Conservation (phyloP, 306 rosid genomes). For the Castanospermum australe region DNA sequence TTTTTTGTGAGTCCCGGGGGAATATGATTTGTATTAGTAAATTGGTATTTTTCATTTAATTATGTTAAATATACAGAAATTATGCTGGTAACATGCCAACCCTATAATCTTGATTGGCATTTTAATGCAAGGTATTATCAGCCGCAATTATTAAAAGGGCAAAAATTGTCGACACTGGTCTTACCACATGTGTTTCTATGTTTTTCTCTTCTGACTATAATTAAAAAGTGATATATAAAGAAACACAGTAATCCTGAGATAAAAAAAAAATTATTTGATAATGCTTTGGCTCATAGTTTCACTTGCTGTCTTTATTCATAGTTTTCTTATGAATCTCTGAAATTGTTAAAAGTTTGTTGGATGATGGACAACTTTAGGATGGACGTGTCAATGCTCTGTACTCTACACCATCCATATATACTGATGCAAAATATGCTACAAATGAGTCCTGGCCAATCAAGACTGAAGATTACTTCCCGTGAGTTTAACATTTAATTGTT, state of each 20-base stretch:
- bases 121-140: background rate
- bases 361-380: slow-evolving; percentile 55
- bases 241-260: background rate
- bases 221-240: background rate
- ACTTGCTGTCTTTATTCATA: background rate
- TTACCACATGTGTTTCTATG: background rate
- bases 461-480: slow-evolving; percentile 84
- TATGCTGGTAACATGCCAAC: background rate
- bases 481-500: slow-evolving; percentile 34
- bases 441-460: slow-evolving; percentile 77
- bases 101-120: background rate
- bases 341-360: slow-evolving; percentile 13
- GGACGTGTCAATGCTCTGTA: slow-evolving; percentile 90
- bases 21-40: background rate
- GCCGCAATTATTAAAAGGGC: background rate
- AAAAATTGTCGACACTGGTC: background rate
- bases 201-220: background rate
- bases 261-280: background rate
- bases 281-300: slow-evolving; percentile 12
- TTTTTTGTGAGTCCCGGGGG: background rate
- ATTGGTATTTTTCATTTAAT: background rate
- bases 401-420: slow-evolving; percentile 89
- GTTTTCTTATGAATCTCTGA: slow-evolving; percentile 16
- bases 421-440: slow-evolving; percentile 80
- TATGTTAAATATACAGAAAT: background rate